These are phyloP conservation scores for Lophiostoma macrostomum DNA, from an alignment of 495 filamentous ascomycete species.

Conservation along the genomic window DNA sequence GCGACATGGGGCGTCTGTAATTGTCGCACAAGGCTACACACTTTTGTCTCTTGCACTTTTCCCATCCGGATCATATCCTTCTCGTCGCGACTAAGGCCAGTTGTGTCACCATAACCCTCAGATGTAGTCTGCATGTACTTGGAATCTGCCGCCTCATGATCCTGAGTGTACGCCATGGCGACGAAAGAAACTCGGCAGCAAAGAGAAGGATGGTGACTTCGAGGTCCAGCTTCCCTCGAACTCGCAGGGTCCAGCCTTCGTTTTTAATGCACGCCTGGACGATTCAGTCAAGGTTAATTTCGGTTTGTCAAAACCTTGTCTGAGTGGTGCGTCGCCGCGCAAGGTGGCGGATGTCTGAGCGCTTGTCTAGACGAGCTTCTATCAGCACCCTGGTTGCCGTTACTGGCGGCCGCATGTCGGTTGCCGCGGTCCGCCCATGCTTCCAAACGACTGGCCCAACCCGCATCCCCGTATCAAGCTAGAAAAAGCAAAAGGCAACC, in stretches of 20 bases:
- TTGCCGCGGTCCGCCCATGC: too few relatives aligned
- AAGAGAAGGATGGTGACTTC: not conserved
- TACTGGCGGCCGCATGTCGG: constrained; percentile 3
- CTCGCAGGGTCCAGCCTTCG: too few relatives aligned
- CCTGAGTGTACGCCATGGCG: not conserved
- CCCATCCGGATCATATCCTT: constrained; percentile 14
- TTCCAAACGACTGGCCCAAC: too few relatives aligned
- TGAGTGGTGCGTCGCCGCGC: too few relatives aligned
- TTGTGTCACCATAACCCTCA: not conserved
- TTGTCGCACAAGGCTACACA: not conserved
- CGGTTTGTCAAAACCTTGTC: too few relatives aligned
- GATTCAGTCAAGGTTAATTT: too few relatives aligned
- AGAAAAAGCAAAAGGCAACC: too few relatives aligned
- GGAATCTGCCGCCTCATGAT: not conserved
- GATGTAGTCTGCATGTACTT: not conserved
- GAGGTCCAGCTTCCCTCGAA: not conserved
- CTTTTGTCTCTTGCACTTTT: constrained; percentile 13
- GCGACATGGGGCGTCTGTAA: not conserved
- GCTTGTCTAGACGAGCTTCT: too few relatives aligned
- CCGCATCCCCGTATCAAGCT: too few relatives aligned
- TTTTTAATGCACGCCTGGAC: too few relatives aligned
- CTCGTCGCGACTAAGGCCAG: not conserved
- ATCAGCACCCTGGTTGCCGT: not conserved
- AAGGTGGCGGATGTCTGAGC: too few relatives aligned
- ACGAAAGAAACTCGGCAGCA: not conserved